phyloP scores from a whole-genome alignment of 1,139 yeast species.

The Meyerozyma athensensis region DNA sequence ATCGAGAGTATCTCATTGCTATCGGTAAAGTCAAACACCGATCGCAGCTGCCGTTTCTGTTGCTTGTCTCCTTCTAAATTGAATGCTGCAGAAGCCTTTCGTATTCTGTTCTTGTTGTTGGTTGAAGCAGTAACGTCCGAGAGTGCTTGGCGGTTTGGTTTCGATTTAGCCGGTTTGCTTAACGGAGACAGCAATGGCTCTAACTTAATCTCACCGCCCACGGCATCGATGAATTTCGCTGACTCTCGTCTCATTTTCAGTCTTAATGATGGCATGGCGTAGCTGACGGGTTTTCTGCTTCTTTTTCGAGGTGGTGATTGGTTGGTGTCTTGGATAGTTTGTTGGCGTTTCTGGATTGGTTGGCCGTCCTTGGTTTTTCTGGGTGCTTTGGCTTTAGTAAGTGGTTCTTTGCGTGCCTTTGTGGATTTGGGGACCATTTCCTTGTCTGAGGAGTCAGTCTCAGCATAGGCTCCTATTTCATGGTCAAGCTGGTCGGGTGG shows the following conservation, averaged over 20 bases:
- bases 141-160: constrained; percentile 17
- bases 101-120: constrained; percentile 6
- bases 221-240: constrained; percentile 56
- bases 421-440: constrained; percentile 25
- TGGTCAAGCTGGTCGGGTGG: neutral
- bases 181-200: constrained; percentile 2
- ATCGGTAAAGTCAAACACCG: constrained; percentile 29
- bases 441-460: neutral
- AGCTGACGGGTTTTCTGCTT: constrained; percentile 54
- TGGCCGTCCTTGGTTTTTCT: constrained; percentile 12
- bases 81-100: constrained; percentile 3
- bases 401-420: constrained; percentile 5
- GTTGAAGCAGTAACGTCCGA: constrained; percentile 14
- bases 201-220: constrained; percentile 16
- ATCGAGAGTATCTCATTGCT: constrained; percentile 8
- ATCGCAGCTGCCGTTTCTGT: constrained; percentile 2
- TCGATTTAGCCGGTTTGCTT: constrained; percentile 6
- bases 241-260: constrained; percentile 70
- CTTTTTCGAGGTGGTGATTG: constrained; percentile 15
- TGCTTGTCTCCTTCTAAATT: neutral
- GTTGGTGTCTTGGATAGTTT: neutral
- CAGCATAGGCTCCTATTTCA: constrained; percentile 1
- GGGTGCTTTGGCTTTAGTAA: neutral
- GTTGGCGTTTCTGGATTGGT: neutral
- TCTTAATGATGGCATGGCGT: constrained; percentile 63